Evolutionary conservation across 495 filamentous ascomycete genomes (phyloP).

Genomic region (Cercophora scortea): DNA sequence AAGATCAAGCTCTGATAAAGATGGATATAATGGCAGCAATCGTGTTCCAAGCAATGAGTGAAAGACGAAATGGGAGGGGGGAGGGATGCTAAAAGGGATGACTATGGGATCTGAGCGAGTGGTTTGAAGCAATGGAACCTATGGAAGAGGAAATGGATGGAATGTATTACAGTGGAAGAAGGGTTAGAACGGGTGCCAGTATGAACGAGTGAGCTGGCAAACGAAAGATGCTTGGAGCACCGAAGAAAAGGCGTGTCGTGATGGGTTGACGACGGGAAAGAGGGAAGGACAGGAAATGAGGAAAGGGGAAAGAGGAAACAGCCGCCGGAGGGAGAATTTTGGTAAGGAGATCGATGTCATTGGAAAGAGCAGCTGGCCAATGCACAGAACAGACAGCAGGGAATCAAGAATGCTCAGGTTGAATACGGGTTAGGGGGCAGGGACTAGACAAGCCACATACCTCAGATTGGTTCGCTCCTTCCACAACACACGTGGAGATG

Average conservation of each 20-base stretch:
- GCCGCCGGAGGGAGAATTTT: background rate
- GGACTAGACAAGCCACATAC: too few species aligned
- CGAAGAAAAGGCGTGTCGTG: background rate
- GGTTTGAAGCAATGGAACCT: background rate
- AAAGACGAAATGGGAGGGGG: background rate
- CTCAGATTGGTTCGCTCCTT: too few species aligned
- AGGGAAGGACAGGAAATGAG: too few species aligned
- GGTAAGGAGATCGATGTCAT: too few species aligned
- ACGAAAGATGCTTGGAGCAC: background rate
- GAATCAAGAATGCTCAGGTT: too few species aligned
- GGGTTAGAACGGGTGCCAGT: background rate
- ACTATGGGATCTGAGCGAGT: background rate
- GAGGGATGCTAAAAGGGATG: conserved; percentile 2
- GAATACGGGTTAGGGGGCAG: too few species aligned
- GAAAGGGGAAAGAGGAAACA: background rate
- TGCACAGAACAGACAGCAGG: too few species aligned
- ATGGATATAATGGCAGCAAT: background rate
- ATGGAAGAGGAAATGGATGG: background rate
- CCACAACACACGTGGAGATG: too few species aligned
- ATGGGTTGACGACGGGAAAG: too few species aligned
- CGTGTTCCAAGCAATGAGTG: background rate
- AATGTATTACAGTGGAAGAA: background rate
- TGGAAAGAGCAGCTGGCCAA: too few species aligned
- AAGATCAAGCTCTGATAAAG: conserved; percentile 1
- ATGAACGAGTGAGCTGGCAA: background rate